Base-by-base conservation (phyloP, 2,329 filamentous ascomycete genomes). In the Westerdykella sp. region DNA sequence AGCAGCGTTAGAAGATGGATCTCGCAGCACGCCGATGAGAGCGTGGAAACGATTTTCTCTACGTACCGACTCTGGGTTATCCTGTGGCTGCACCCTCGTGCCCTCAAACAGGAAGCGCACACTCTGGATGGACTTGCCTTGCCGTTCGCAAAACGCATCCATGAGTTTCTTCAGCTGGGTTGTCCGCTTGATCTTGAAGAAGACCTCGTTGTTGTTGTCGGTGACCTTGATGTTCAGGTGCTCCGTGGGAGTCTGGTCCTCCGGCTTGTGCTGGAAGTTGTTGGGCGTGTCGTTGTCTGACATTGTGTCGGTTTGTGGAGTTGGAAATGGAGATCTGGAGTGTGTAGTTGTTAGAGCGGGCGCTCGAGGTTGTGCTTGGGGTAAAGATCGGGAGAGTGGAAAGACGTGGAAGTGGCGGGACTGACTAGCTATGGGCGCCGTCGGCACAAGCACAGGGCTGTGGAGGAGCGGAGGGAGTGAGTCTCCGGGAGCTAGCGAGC, bases 191-290 rank as follows among this genome's bases (percentile, higher is more conserved):
- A 98, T 98, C 77, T 98, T 98, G 77, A 98, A 98, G 70, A 97
- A 98, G 59, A 98, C 91, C 67, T 98, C 93, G 68, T 98, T 98
- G 74, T 96, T 96, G 74, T 95, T 96, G 60, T 98, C 93, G 0
- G 93, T 97, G 12, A 98, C 93, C 69, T 98, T 98, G 73, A 98
- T 97, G 73, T 98, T 98, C 5, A 98, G 76, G 69, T 98, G 93
- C 72, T 97, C 91, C 23, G 74, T 74, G 43, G 74, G 72, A 18
- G 74, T 63, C 5, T 67, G 60, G 42, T 73, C 72, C 41, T 67
- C 66, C 1, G 68, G 67, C 59, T 74, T 72, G 34, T 68, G 67
- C 54, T 67, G 64, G 32, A 11, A 35, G 32, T 66, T 56, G 51
- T 59, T 57, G 14, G 67, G 64, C 5, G 60, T 65, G 18, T 65